A percentile compares a stretch with the other conserved stretches of the same genome.
Evolutionary conservation across 768 basidiomycete species (phyloP).

Genomic region (Amylocystis lapponica): DNA sequence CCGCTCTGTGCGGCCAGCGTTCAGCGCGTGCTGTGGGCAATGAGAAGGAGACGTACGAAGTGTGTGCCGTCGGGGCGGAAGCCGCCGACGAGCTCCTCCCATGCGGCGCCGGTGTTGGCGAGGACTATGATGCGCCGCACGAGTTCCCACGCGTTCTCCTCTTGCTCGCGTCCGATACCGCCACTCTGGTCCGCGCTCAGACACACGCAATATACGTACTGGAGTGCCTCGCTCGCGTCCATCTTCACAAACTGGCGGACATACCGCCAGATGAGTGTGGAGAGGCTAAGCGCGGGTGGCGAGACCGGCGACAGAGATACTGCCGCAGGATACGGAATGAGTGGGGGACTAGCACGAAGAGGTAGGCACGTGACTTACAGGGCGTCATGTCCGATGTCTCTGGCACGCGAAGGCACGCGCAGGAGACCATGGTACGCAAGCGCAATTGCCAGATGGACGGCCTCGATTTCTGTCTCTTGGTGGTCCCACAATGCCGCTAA

Average conservation of each 20-base stretch:
- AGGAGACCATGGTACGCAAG: constrained; percentile 91
- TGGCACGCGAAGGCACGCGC: constrained; percentile 70
- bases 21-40: neutral
- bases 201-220: constrained; percentile 88
- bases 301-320: constrained; percentile 66
- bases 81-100: constrained; percentile 94
- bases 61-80: constrained; percentile 85
- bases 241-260: constrained; percentile 87
- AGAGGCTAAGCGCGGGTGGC: constrained; percentile 71
- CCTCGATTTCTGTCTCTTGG: constrained; percentile 83
- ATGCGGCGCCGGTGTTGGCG: constrained; percentile 72
- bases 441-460: constrained; percentile 89
- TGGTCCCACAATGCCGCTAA: constrained; percentile 88
- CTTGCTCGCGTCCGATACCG: constrained; percentile 76
- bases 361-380: constrained; percentile 47
- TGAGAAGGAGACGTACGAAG: constrained; percentile 51
- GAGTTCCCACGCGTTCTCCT: constrained; percentile 77
- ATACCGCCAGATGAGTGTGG: constrained; percentile 88
- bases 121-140: constrained; percentile 73
- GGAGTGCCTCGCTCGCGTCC: constrained; percentile 90
- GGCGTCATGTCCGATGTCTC: constrained; percentile 84
- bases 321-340: too few species aligned
- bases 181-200: constrained; percentile 68
- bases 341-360: too few species aligned
- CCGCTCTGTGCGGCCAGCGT: constrained; percentile 52